Conservation (phyloP, 345 rosid genomes). For the Noccaea caerulescens region DNA sequence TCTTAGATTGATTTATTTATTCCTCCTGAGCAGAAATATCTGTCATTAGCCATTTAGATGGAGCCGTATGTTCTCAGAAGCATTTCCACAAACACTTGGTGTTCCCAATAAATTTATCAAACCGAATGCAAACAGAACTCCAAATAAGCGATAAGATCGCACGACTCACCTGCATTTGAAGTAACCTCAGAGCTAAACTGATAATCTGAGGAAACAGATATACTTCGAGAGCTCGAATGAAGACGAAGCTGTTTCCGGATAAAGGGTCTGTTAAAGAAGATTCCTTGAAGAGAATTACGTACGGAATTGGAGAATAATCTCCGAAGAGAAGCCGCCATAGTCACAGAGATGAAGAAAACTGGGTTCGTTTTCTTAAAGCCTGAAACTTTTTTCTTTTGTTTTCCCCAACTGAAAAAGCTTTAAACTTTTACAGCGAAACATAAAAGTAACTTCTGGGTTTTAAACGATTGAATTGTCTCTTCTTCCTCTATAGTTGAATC, state of each 20-base stretch:
- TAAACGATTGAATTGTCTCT: neutral
- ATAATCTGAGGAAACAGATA: constrained; percentile 4
- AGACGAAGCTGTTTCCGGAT: neutral
- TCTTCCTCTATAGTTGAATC: neutral
- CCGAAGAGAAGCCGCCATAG: constrained; percentile 11
- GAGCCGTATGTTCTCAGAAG: neutral
- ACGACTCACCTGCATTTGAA: constrained; percentile 13
- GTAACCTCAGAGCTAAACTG: constrained; percentile 5
- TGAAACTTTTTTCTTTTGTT: neutral
- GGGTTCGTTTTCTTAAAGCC: neutral
- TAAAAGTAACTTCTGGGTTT: neutral
- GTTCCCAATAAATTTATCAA: neutral
- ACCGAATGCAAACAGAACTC: neutral
- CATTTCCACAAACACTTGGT: constrained; percentile 32
- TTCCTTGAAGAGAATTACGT: constrained; percentile 8
- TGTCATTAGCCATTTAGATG: neutral
- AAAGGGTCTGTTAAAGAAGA: constrained; percentile 9
- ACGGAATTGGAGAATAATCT: neutral
- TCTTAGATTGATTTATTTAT: neutral
- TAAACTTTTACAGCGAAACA: neutral
- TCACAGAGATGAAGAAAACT: neutral
- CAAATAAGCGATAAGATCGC: neutral
- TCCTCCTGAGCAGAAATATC: neutral
- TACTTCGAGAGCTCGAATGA: neutral
- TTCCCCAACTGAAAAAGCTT: neutral